A percentile compares a stretch with the other conserved stretches of the same genome.
phyloP scores from a whole-genome alignment of 2,329 filamentous ascomycete genomes.

The Claviceps sp. region DNA sequence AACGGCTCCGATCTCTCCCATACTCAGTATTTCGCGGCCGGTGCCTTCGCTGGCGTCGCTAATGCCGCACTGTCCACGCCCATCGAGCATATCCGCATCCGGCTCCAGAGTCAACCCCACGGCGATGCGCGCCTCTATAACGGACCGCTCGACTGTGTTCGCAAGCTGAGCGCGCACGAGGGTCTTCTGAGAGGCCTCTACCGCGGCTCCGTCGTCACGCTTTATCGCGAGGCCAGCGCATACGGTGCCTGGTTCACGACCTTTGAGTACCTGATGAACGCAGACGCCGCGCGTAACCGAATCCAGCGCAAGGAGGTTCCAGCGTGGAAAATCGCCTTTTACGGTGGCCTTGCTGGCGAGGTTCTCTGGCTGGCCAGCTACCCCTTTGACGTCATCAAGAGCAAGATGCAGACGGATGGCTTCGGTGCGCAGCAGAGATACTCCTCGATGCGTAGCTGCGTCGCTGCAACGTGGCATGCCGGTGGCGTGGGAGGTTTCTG shows the following conservation, averaged over 20 bases:
- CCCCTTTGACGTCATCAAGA: conserved; percentile 95
- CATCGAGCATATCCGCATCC: conserved; percentile 94
- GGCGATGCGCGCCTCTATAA: conserved; percentile 63
- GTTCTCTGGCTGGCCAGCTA: conserved; percentile 88
- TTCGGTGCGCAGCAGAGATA: conserved; percentile 63
- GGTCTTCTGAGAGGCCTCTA: conserved; percentile 64
- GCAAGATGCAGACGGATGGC: conserved; percentile 98
- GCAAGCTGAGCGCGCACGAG: conserved; percentile 56
- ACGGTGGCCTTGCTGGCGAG: conserved; percentile 89
- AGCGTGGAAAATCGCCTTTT: conserved; percentile 75
- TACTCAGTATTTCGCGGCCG: conserved; percentile 76
- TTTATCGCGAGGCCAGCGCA: conserved; percentile 80
- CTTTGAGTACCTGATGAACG: conserved; percentile 95
- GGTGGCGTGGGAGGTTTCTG: conserved; percentile 82
- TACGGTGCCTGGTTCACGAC: conserved; percentile 93
- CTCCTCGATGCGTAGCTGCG: conserved; percentile 76
- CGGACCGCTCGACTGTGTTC: conserved; percentile 82
- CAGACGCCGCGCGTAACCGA: conserved; percentile 65
- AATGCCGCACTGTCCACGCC: conserved; percentile 82
- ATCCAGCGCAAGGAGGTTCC: conserved; percentile 66
- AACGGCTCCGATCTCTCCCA: conserved; percentile 49
- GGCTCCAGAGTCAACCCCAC: conserved; percentile 92
- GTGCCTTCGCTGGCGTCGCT: conserved; percentile 82
- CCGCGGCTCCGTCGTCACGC: conserved; percentile 74
- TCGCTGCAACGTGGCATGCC: conserved; percentile 62